Conservation (phyloP, 306 rosid species). For the Prunus armeniaca region DNA sequence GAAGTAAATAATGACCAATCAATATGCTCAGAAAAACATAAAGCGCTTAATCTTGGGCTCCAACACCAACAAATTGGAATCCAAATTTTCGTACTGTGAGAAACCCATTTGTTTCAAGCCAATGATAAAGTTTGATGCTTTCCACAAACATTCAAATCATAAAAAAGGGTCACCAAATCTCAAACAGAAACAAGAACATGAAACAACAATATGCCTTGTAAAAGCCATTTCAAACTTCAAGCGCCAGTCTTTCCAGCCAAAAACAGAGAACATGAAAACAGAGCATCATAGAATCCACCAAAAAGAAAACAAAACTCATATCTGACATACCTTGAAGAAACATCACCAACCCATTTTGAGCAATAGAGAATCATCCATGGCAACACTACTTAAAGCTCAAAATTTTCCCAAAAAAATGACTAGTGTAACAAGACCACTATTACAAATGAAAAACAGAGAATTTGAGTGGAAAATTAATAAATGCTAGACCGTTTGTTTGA, state of each 20-base stretch:
- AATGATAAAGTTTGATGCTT: neutral
- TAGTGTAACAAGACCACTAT: neutral
- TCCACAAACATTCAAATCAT: neutral
- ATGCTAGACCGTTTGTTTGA: slow-evolving; percentile 7
- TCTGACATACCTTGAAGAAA: neutral
- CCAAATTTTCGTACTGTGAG: neutral
- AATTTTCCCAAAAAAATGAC: slow-evolving; percentile 5
- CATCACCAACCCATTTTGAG: slow-evolving; percentile 24
- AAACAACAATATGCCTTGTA: neutral
- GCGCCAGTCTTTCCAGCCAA: neutral
- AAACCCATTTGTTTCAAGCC: slow-evolving; percentile 10
- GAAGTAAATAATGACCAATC: neutral
- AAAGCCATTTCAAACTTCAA: slow-evolving; percentile 4
- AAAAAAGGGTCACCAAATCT: neutral
- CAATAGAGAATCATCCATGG: slow-evolving; percentile 16
- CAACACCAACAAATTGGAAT: neutral
- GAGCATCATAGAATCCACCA: slow-evolving; percentile 10
- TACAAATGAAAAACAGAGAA: neutral
- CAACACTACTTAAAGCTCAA: neutral
- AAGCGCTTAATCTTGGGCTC: neutral
- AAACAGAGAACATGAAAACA: slow-evolving; percentile 11
- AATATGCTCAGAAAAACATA: neutral
- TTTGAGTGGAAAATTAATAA: neutral
- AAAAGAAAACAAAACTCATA: slow-evolving; percentile 16
- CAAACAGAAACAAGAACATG: neutral